These are phyloP conservation scores for Pseudogymnoascus sp. DNA, from an alignment of 2,329 filamentous ascomycete genomes.

Conservation along the genomic window DNA sequence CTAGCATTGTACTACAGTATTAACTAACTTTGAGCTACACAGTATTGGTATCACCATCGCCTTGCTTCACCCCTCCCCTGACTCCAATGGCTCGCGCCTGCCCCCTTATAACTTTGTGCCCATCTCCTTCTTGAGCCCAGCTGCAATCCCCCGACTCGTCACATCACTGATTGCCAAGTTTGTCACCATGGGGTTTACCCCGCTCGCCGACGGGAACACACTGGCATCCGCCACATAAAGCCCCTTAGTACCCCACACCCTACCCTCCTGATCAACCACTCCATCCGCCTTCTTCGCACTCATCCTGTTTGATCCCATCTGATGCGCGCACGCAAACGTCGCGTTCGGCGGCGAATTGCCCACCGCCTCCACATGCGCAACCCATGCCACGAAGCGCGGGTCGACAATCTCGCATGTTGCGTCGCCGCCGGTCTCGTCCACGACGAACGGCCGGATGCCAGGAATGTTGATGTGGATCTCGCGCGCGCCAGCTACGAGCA, in stretches of 20 bases:
- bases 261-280: slow-evolving; percentile 51
- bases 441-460: slow-evolving; percentile 54
- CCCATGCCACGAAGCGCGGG: slow-evolving; percentile 54
- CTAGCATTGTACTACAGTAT: slow-evolving; percentile 5
- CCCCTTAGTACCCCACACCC: slow-evolving; percentile 58
- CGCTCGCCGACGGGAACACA: slow-evolving; percentile 68
- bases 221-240: slow-evolving; percentile 69
- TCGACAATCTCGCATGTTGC: slow-evolving; percentile 32
- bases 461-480: slow-evolving; percentile 66
- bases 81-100: background rate
- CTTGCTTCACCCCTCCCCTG: background rate
- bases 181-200: slow-evolving; percentile 78
- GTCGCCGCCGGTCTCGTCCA: background rate
- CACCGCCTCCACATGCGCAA: slow-evolving; percentile 41
- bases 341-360: slow-evolving; percentile 45
- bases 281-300: slow-evolving; percentile 40
- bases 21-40: background rate
- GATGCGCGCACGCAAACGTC: slow-evolving; percentile 64
- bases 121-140: slow-evolving; percentile 33
- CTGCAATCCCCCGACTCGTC: slow-evolving; percentile 51
- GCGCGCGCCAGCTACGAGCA: slow-evolving; percentile 69
- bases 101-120: slow-evolving; percentile 4
- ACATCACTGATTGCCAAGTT: slow-evolving; percentile 63
- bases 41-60: background rate
- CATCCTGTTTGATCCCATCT: slow-evolving; percentile 77